phyloP scores from a whole-genome alignment of 768 basidiomycete genomes.

The Leccinum variicolor region DNA sequence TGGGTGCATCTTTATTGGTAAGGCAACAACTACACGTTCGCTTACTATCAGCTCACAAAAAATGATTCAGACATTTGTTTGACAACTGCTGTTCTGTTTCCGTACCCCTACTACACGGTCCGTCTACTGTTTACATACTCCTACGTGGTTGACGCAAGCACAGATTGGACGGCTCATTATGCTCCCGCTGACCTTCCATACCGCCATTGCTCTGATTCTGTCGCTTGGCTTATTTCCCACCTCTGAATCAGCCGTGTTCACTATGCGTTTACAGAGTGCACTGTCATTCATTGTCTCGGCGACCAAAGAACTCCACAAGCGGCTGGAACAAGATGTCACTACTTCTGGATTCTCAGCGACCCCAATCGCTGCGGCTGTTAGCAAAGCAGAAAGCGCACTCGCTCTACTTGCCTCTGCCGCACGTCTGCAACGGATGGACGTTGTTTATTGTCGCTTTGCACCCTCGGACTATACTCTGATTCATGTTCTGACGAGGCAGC shows the following conservation, averaged over 20 bases:
- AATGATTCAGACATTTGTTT: constrained; percentile 49
- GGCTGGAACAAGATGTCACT: constrained; percentile 42
- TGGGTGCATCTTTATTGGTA: constrained; percentile 58
- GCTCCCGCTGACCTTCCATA: constrained; percentile 58
- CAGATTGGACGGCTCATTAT: constrained; percentile 51
- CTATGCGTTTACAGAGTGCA: constrained; percentile 44
- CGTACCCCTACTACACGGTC: constrained; percentile 59
- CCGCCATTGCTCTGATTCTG: constrained; percentile 48
- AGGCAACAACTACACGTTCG: constrained; percentile 7
- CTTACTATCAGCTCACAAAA: not conserved
- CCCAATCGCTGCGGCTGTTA: constrained; percentile 31
- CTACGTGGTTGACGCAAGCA: not conserved
- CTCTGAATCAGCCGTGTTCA: constrained; percentile 59
- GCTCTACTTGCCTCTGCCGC: constrained; percentile 49
- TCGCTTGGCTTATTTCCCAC: constrained; percentile 61
- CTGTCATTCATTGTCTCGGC: constrained; percentile 46
- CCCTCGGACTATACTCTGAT: constrained; percentile 54
- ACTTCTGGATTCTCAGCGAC: constrained; percentile 31
- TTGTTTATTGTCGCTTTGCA: constrained; percentile 57
- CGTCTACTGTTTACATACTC: constrained; percentile 8
- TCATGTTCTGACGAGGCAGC: constrained; percentile 45
- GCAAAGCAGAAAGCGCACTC: constrained; percentile 46
- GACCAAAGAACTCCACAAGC: constrained; percentile 43
- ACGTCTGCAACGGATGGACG: constrained; percentile 54
- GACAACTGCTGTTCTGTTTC: constrained; percentile 57